Evolutionary conservation across 2,329 filamentous ascomycete species (phyloP), one percentile per base, ranked within the genome.

Genomic region (Penicillium griseofulvum): DNA sequence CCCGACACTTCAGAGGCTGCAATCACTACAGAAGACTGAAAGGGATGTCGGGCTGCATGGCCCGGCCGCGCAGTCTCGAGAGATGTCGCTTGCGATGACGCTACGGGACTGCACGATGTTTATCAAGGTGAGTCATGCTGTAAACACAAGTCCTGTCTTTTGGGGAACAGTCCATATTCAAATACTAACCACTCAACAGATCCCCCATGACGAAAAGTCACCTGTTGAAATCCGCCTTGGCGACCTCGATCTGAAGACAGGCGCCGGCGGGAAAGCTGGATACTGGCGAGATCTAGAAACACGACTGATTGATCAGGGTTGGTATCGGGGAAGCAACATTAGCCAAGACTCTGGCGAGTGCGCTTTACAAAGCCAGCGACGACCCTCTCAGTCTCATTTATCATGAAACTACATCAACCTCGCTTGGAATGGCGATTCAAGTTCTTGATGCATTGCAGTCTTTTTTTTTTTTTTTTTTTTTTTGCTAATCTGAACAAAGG

Each of bases 61-160:
- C 4, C 71, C 73, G 9, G 63, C 68, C 17, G 59, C 68, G n/a
- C 60, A 71, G 44, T 71, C 71, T 33, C 68, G 65, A 11, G 76
- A 81, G 28, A 85, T 89, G 57, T 80, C 83, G 12, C 77, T 89
- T 7, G 88, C 88, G 53, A 93, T 93, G 89, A 92, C 90, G 4
- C 71, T 94, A 61, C 79, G 90, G 47, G 90, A 94, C 75, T 91
- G 89, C 70, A 90, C 88, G 4, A 82, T 89, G 64, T 91, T 87
- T 66, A 76, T 90, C 38, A 83, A 84, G 65, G 80, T 91, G 66
- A 47, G 68, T 47, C 19, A 43, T 8, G 37, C 33, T 37, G 2
- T 14, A 11, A 45, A 19, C 4, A 6, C 8, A 16, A 17, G 28
- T 14, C 5, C 11, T 39, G 36, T 38, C 34, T 34, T 7, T 33